Evolutionary conservation across 495 filamentous ascomycete genomes (phyloP).

Genomic region (Sabuloglossum arenarium): DNA sequence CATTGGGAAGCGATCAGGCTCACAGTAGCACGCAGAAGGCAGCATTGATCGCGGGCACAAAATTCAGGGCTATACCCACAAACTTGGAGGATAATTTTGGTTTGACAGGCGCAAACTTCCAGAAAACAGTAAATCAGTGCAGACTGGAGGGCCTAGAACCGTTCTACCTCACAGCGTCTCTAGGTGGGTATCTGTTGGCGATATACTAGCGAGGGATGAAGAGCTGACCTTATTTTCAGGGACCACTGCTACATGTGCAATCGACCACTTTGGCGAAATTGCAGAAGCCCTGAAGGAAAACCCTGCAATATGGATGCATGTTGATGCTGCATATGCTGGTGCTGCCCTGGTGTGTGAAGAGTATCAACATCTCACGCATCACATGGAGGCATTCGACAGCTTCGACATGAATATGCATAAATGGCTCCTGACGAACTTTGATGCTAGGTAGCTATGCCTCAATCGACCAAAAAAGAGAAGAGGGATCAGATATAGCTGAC

Average conservation of each 20-base stretch:
- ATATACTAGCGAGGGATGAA: neutral
- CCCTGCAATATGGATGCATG: slow-evolving; percentile 68
- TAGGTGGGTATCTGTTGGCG: slow-evolving; percentile 20
- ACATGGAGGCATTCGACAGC: slow-evolving; percentile 52
- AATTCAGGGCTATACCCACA: slow-evolving; percentile 47
- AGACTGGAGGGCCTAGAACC: slow-evolving; percentile 47
- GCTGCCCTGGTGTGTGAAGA: slow-evolving; percentile 64
- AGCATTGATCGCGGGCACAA: slow-evolving; percentile 64
- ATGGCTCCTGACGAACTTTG: slow-evolving; percentile 91
- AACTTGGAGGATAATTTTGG: slow-evolving; percentile 39
- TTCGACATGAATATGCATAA: slow-evolving; percentile 97
- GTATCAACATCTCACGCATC: slow-evolving; percentile 44
- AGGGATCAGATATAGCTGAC: neutral
- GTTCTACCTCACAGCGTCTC: slow-evolving; percentile 66
- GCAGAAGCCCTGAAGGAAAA: slow-evolving; percentile 38
- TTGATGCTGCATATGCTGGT: slow-evolving; percentile 93
- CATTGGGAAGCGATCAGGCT: slow-evolving; percentile 56
- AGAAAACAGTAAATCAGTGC: slow-evolving; percentile 36
- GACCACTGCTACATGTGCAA: slow-evolving; percentile 70
- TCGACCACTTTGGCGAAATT: slow-evolving; percentile 63
- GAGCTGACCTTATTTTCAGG: slow-evolving; percentile 13
- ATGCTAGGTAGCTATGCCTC: slow-evolving; percentile 34
- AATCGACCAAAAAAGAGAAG: neutral
- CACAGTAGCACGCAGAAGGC: slow-evolving; percentile 78
- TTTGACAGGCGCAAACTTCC: slow-evolving; percentile 44